Evolutionary conservation across 1,139 yeast genomes (phyloP), one percentile per base, ranked within the genome.

Genomic region (Saccharomyces pastorianus): DNA sequence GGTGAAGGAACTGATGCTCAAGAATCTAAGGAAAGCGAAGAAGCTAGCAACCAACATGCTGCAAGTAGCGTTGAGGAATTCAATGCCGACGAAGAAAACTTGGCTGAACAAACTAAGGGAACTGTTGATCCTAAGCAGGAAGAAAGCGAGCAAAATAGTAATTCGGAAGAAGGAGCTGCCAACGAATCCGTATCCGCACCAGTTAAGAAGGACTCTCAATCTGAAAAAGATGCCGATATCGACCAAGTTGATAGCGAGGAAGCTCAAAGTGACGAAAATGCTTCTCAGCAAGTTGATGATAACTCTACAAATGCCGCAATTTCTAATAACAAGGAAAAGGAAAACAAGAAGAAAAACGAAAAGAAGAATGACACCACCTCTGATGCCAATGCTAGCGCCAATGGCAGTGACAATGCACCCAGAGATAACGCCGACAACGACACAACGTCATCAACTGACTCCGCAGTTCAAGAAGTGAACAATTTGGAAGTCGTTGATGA

Each of bases 401-500:
- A 6, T 3, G 11, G 28, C 47, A 9, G 6, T 44, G 6, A n/a
- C 8, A 26, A 13, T 25, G 23, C 23, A 20, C 3, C 23, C 23
- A 20, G 23, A 4, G 28, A 7, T 3, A 13, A 44, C 14, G 11
- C 28, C 23, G 2, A 27, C 27, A 20, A 13, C 11, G 31, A 9
- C 29, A 46, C 20, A 5, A 46, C 23, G 32, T 26, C 48, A 46
- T 26, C 29, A 46, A 46, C 6, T 1, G 13, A 4, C 31, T 26
- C 48, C 29, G 32, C 20, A 7, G 31, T 46, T 46, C 31, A 46
- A n/a, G 31, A 28, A 48, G 50, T 29, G 17, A 29, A 28, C 26
- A 31, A 3, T 4, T 48, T 54, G 13, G 61, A 58, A 42, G 60
- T 56, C 29, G 61, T 53, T 31, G 66, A 60, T 13, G 59, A 57